phyloP scores from a whole-genome alignment of 139 green algal genomes.

The Haematococcus sp. region DNA sequence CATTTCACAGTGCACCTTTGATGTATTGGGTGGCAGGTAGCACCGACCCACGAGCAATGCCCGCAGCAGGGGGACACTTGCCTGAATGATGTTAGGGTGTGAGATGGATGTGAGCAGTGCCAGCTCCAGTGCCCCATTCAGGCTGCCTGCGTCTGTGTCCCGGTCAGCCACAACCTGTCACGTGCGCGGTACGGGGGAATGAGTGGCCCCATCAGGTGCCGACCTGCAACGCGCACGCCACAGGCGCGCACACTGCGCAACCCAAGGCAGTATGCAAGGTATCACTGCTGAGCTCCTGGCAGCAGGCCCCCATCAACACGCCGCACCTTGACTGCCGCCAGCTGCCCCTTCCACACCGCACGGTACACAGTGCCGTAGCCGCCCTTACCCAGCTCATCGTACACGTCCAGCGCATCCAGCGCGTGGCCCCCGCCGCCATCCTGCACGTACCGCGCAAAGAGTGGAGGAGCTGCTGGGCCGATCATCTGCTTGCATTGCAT shows the following conservation, averaged over 20 bases:
- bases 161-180: slow-evolving; percentile 21
- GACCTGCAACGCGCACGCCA: neutral
- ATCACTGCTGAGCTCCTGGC: too few relatives aligned
- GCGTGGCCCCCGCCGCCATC: slow-evolving; percentile 6
- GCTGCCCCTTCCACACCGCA: slow-evolving; percentile 21
- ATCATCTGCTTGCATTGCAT: too few relatives aligned
- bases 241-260: neutral
- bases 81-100: slow-evolving; percentile 26
- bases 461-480: too few relatives aligned
- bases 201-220: too few relatives aligned
- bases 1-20: too few relatives aligned
- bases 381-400: slow-evolving; percentile 28
- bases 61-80: too few relatives aligned
- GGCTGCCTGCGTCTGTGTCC: slow-evolving; percentile 20
- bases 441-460: neutral
- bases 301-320: neutral
- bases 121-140: slow-evolving; percentile 32
- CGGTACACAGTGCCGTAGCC: slow-evolving; percentile 36
- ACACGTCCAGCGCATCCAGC: slow-evolving; percentile 30
- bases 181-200: neutral
- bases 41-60: too few relatives aligned
- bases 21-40: too few relatives aligned
- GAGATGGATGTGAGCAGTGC: slow-evolving; percentile 28
- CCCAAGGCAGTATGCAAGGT: neutral
- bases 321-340: slow-evolving; percentile 19